Evolutionary conservation across 2,329 filamentous ascomycete genomes (phyloP).

Genomic region (Penicillium hesseltinei): DNA sequence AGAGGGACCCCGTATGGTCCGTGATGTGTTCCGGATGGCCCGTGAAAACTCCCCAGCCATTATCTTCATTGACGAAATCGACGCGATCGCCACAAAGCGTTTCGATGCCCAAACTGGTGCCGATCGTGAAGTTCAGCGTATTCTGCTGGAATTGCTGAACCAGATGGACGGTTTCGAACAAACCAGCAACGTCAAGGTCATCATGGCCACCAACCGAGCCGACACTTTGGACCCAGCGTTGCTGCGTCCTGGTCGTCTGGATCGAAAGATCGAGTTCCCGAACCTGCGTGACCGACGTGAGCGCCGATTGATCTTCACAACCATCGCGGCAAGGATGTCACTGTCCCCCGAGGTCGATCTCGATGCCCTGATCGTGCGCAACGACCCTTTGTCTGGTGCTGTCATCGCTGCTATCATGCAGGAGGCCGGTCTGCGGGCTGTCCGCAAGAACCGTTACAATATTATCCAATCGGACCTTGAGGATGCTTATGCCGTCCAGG

Average conservation of each 20-base stretch:
- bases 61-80: constrained; percentile 99
- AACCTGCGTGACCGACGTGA: constrained; percentile 89
- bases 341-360: constrained; percentile 94
- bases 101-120: constrained; percentile 98
- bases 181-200: constrained; percentile 98
- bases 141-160: constrained; percentile 93
- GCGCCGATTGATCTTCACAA: constrained; percentile 92
- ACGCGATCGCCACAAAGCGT: constrained; percentile 97
- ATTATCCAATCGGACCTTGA: constrained; percentile 97
- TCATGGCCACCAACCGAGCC: constrained; percentile 98
- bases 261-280: constrained; percentile 99
- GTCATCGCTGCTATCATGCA: constrained; percentile 99
- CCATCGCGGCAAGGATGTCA: constrained; percentile 97
- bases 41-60: constrained; percentile 97
- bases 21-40: constrained; percentile 98
- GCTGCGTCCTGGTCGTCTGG: constrained; percentile 88
- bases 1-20: constrained; percentile 97
- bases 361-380: constrained; percentile 92
- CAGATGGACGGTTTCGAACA: constrained; percentile 99
- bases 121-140: constrained; percentile 97
- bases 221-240: constrained; percentile 95
- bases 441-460: constrained; percentile 97
- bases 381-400: constrained; percentile 90
- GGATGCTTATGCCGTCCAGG: constrained; percentile 94
- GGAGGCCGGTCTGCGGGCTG: constrained; percentile 88